Base-by-base conservation (phyloP, 768 basidiomycete genomes). In the Tylopilus intermedius region DNA sequence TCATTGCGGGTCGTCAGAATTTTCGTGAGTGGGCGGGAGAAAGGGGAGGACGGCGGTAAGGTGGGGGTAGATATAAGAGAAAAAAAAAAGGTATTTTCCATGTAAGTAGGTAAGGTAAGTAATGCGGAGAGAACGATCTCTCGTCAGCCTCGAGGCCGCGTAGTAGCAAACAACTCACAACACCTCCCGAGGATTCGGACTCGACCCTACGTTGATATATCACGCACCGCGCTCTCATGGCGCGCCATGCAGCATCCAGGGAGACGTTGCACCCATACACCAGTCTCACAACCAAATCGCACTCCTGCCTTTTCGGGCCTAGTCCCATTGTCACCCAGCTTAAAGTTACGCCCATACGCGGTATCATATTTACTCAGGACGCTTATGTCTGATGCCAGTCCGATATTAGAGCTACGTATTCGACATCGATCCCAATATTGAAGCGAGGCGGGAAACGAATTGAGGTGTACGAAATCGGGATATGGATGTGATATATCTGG, bases 1-100 rank as follows among this genome's bases (percentile, higher is more conserved):
- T 71, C 68, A 69, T 69, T 46, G 62, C 61, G 50, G 56, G 67
- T 68, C 68, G 69, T 69, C 59, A 55, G 57, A 4, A 53, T 2
- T n/a, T 26, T 70, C 68, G 68, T 68, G 62, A 67, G 49, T 50
- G 56, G 18, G 40, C 22, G 48, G 30, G 47, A 44, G 47, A 32
- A 33, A 50, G 26, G 7, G 24, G 41, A 47, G 13, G 40, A 44
- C 3, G 50, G 53, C 30, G 29, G 50, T 55, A 50, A 11, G 9
- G 54, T 55, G 57, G 58, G 55, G 58, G 57, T 54, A 58, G 60
- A 60, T 59, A 55, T 61, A 55, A 53, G 38, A 59, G 50, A 52
- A n/a, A 35, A 21, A 21, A 9, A 22, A 35, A 32, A 42, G 42
- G 40, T 64, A 63, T 63, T 58, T 61, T 65, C 62, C 54, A 58